Percentiles rank a stretch among this genome's conserved stretches.
These are phyloP conservation scores for Sugiyamaella neomexicana DNA, from an alignment of 1,139 yeast species.

Conservation along the genomic window DNA sequence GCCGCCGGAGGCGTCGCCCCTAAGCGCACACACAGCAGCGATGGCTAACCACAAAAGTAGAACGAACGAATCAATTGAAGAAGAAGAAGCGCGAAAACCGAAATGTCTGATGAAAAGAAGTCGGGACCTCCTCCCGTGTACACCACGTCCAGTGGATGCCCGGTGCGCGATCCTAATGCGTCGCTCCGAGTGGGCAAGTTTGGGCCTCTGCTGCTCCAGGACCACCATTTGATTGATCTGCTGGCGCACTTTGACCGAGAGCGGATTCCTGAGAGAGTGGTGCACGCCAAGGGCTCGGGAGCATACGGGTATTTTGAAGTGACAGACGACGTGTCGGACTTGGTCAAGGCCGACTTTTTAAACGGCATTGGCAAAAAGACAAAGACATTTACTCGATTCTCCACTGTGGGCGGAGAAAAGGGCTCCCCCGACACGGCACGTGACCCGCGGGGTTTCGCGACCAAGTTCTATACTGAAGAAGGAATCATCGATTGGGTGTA, in stretches of 20 bases:
- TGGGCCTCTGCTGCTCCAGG: slow-evolving; percentile 78
- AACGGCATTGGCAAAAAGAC: slow-evolving; percentile 72
- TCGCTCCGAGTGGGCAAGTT: slow-evolving; percentile 71
- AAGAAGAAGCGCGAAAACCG: not conserved
- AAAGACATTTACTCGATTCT: slow-evolving; percentile 70
- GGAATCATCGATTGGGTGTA: slow-evolving; percentile 87
- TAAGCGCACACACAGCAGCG: not conserved
- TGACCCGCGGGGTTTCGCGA: slow-evolving; percentile 87
- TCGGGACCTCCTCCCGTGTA: slow-evolving; percentile 38
- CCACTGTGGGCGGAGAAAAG: slow-evolving; percentile 86
- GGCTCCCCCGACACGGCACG: slow-evolving; percentile 86
- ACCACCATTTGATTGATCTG: slow-evolving; percentile 72
- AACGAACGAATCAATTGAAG: not conserved
- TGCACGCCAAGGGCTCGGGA: slow-evolving; percentile 89
- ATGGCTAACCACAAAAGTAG: too few species aligned
- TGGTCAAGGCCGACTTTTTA: slow-evolving; percentile 69
- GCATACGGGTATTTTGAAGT: slow-evolving; percentile 79
- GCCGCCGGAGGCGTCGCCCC: not conserved
- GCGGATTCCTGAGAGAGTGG: slow-evolving; percentile 86
- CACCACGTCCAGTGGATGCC: slow-evolving; percentile 75
- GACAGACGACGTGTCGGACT: slow-evolving; percentile 77
- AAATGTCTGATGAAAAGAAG: slow-evolving; percentile 22
- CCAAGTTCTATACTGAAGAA: slow-evolving; percentile 82
- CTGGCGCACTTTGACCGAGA: slow-evolving; percentile 85
- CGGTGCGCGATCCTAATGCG: slow-evolving; percentile 64